A percentile compares a stretch with the other conserved stretches of the same genome.
phyloP scores from a whole-genome alignment of 2,329 filamentous ascomycete species.

The Fusarium paranaense region DNA sequence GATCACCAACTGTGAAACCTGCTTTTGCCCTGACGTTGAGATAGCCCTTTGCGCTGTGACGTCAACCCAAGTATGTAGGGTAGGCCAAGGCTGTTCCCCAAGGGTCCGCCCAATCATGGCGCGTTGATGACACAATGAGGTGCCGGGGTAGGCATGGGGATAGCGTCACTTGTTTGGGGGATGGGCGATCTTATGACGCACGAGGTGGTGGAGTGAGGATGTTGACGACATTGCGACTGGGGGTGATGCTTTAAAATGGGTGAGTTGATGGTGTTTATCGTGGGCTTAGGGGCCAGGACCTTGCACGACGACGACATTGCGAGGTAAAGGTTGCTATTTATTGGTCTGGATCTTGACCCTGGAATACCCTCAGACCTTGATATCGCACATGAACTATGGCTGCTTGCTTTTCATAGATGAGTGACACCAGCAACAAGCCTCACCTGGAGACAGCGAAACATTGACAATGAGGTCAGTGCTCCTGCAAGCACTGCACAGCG shows the following conservation, averaged over 20 bases:
- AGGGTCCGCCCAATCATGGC: conserved; percentile 19
- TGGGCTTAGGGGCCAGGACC: background rate
- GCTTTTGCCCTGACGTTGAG: conserved; percentile 10
- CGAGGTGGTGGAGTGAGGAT: background rate
- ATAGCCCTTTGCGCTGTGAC: conserved; percentile 14
- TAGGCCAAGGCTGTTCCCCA: conserved; percentile 15
- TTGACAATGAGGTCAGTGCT: background rate
- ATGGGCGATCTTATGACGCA: conserved; percentile 19
- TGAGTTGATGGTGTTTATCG: background rate
- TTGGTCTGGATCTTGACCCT: background rate
- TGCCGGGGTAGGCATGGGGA: conserved; percentile 1
- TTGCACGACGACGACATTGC: background rate
- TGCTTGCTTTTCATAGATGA: background rate
- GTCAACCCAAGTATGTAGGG: conserved; percentile 25
- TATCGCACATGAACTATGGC: background rate
- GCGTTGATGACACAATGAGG: conserved; percentile 21
- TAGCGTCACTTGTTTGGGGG: conserved; percentile 7
- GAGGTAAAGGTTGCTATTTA: conserved; percentile 6
- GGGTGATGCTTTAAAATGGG: background rate
- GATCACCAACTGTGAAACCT: conserved; percentile 30
- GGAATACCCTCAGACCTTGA: background rate
- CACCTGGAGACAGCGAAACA: background rate
- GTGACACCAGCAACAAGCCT: background rate
- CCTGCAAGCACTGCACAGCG: background rate
- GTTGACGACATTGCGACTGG: conserved; percentile 3